These are phyloP conservation scores for Halophytophthora polymorphica DNA, from an alignment of 352 stramenopile genomes.

Conservation along the genomic window DNA sequence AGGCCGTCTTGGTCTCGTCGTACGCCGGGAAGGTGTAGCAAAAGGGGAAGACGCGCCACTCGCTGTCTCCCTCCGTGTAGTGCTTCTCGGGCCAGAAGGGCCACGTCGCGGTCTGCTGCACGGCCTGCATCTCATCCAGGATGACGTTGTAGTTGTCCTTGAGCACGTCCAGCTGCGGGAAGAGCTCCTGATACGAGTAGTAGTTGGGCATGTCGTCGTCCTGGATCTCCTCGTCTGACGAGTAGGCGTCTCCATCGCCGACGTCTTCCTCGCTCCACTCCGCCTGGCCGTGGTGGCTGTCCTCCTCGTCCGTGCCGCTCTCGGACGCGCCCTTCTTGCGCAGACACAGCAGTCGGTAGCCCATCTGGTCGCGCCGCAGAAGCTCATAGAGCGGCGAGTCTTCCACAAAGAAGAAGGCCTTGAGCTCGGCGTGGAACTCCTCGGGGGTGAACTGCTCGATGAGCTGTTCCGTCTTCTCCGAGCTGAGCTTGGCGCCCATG, in stretches of 20 bases:
- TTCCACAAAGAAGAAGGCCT: conserved; percentile 55
- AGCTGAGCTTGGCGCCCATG: conserved; percentile 43
- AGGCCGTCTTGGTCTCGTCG: conserved; percentile 79
- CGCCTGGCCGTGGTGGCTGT: conserved; percentile 30
- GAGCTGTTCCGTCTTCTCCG: conserved; percentile 21
- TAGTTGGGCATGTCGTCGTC: conserved; percentile 75
- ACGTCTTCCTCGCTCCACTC: conserved; percentile 25
- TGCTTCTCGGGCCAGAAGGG: conserved; percentile 86
- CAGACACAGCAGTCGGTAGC: conserved; percentile 49
- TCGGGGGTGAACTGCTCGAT: conserved; percentile 39
- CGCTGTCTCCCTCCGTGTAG: conserved; percentile 64
- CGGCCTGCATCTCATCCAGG: conserved; percentile 66
- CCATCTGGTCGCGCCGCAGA: conserved; percentile 44
- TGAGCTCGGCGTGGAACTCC: conserved; percentile 52
- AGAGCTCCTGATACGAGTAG: conserved; percentile 71
- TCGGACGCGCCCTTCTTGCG: conserved; percentile 27
- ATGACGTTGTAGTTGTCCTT: conserved; percentile 73
- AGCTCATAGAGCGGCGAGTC: conserved; percentile 42
- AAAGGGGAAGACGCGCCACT: conserved; percentile 88
- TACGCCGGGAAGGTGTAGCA: conserved; percentile 90
- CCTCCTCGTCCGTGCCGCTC: conserved; percentile 21
- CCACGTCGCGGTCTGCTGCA: conserved; percentile 59
- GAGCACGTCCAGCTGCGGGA: conserved; percentile 73
- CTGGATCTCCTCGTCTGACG: conserved; percentile 59
- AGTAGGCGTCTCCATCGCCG: conserved; percentile 23